Percentiles rank a stretch among this genome's conserved stretches.
These are phyloP conservation scores for Synchytrium microbalum DNA, from an alignment of 371 early-diverging fungal species.

Conservation along the genomic window DNA sequence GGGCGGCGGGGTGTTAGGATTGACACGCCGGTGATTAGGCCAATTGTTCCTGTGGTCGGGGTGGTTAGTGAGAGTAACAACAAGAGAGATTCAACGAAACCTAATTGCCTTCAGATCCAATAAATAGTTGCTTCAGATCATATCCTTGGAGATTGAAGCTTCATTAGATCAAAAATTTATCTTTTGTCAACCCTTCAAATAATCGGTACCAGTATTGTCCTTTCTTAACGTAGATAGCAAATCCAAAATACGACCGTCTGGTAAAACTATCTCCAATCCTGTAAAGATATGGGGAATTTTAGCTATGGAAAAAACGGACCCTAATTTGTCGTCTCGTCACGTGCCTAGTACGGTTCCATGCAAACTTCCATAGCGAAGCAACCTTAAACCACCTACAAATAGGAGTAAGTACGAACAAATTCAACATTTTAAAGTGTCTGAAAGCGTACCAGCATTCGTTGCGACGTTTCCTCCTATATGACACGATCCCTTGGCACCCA, in stretches of 20 bases:
- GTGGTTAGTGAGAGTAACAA: neutral
- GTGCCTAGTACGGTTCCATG: constrained; percentile 86
- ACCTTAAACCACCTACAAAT: constrained; percentile 85
- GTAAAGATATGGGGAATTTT: neutral
- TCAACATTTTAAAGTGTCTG: too few species aligned
- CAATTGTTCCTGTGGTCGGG: constrained; percentile 48
- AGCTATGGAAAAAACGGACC: too few species aligned
- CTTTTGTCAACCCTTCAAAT: constrained; percentile 23
- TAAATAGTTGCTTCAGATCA: constrained; percentile 90
- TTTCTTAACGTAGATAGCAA: constrained; percentile 67
- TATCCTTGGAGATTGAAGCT: too few species aligned
- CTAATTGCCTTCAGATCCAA: constrained; percentile 81
- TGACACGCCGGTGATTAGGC: constrained; percentile 82
- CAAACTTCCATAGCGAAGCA: constrained; percentile 83
- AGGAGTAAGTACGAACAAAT: too few species aligned
- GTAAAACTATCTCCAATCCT: constrained; percentile 52
- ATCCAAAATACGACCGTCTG: constrained; percentile 84
- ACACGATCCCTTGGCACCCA: constrained; percentile 90
- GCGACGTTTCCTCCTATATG: constrained; percentile 93
- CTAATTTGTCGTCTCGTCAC: too few species aligned
- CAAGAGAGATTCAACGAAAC: neutral
- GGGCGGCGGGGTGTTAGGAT: constrained; percentile 65
- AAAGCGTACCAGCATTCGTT: constrained; percentile 95
- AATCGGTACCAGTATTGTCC: constrained; percentile 54
- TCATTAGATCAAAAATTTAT: too few species aligned